Conservation (phyloP, 2,329 filamentous ascomycete genomes). For the Epichloe baconii region DNA sequence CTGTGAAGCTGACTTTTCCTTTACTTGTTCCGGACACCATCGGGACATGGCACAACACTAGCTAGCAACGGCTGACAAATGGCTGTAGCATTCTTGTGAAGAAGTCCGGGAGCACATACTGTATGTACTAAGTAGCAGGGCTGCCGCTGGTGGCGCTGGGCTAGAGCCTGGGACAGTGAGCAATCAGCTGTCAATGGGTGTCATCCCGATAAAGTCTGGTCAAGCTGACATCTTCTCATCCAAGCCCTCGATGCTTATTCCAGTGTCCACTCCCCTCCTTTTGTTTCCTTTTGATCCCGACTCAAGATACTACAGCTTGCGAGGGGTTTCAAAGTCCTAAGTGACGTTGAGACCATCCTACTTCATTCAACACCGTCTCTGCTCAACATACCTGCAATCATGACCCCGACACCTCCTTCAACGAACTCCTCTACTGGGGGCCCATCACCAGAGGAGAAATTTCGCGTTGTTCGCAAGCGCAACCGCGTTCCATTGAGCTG, state of each 20-base stretch:
- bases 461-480: slow-evolving; percentile 77
- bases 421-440: slow-evolving; percentile 63
- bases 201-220: too few relatives aligned
- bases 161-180: neutral
- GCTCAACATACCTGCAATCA: slow-evolving; percentile 17
- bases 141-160: too few relatives aligned
- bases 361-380: neutral
- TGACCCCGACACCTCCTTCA: slow-evolving; percentile 72
- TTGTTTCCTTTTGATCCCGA: too few relatives aligned
- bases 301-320: too few relatives aligned
- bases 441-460: slow-evolving; percentile 76
- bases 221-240: neutral
- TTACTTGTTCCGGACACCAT: too few relatives aligned
- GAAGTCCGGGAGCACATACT: too few relatives aligned
- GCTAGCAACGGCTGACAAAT: too few relatives aligned
- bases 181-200: neutral
- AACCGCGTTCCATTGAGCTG: slow-evolving; percentile 89
- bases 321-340: neutral
- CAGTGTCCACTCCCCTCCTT: too few relatives aligned
- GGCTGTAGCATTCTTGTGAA: too few relatives aligned
- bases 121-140: too few relatives aligned
- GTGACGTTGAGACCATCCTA: neutral
- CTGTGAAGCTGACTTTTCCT: too few relatives aligned
- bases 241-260: neutral
- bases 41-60: too few relatives aligned